Evolutionary conservation across 495 filamentous ascomycete genomes (phyloP).

Genomic region (Podospora pseudocomata): DNA sequence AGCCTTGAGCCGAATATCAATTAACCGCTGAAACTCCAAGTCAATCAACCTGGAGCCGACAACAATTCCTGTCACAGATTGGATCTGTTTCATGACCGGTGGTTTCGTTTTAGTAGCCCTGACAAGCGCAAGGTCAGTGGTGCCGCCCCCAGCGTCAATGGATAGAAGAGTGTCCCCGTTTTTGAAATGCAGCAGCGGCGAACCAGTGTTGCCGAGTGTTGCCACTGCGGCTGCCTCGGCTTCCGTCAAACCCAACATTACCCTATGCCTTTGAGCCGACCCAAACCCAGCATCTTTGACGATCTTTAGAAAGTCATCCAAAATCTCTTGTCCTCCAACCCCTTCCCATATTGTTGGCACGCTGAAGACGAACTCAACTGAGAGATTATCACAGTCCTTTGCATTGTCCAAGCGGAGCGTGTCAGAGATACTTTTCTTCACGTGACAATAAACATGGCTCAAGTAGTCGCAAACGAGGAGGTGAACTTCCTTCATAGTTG

Average conservation of each 20-base stretch:
- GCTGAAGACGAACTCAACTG: conserved; percentile 62
- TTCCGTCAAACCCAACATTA: conserved; percentile 62
- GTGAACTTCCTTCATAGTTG: conserved; percentile 45
- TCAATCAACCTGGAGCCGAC: conserved; percentile 41
- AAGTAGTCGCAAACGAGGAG: conserved; percentile 55
- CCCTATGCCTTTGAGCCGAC: conserved; percentile 41
- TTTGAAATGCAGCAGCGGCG: conserved; percentile 32
- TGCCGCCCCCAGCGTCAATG: conserved; percentile 39
- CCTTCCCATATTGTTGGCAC: conserved; percentile 64
- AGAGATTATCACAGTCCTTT: conserved; percentile 42
- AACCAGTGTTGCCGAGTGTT: conserved; percentile 11
- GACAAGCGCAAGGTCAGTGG: conserved; percentile 40
- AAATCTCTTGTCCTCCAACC: conserved; percentile 42
- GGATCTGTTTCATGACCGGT: conserved; percentile 34
- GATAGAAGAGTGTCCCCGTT: conserved; percentile 34
- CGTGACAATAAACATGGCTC: conserved; percentile 51
- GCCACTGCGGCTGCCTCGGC: conserved; percentile 64
- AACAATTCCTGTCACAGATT: conserved; percentile 37
- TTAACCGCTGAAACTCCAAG: conserved; percentile 30
- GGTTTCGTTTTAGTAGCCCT: conserved; percentile 28
- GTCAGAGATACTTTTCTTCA: conserved; percentile 43
- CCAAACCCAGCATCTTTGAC: conserved; percentile 53
- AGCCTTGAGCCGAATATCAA: conserved; percentile 26
- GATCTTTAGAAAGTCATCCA: conserved; percentile 53
- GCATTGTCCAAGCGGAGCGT: conserved; percentile 30